Conservation (phyloP, 2,329 filamentous ascomycete species). For the Cercospora beticola region DNA sequence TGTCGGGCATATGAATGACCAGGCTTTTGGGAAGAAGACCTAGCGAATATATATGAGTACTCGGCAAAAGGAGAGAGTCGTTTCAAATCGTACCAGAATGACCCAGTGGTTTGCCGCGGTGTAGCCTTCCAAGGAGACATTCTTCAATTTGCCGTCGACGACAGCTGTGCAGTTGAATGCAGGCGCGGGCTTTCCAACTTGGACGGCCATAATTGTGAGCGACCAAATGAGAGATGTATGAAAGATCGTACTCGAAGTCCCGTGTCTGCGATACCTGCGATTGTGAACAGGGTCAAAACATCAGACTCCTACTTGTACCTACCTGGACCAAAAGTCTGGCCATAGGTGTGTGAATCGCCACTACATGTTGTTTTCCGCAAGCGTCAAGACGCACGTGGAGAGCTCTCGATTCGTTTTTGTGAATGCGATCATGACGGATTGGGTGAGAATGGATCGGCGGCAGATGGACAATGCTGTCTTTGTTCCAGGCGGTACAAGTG, state of each 20-base stretch:
- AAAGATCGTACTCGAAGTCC: not conserved
- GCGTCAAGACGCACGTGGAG: not conserved
- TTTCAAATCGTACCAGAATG: constrained; percentile 49
- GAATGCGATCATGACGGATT: not conserved
- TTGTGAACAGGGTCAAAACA: not conserved
- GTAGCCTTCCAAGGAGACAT: constrained; percentile 35
- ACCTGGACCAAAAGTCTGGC: not conserved
- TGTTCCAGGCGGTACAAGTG: not conserved
- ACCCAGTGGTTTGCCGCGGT: constrained; percentile 54
- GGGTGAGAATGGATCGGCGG: not conserved
- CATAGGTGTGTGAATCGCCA: not conserved
- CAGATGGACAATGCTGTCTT: not conserved
- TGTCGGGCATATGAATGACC: constrained; percentile 67
- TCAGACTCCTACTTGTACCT: not conserved
- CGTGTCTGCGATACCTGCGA: not conserved
- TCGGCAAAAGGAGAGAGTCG: not conserved
- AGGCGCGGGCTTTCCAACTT: constrained; percentile 34
- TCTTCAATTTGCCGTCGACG: constrained; percentile 36
- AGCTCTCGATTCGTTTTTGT: not conserved
- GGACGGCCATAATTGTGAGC: constrained; percentile 7
- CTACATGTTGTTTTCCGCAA: not conserved
- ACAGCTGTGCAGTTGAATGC: constrained; percentile 33
- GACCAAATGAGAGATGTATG: not conserved
- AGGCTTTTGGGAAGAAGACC: constrained; percentile 64
- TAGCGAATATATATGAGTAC: not conserved